phyloP scores from a whole-genome alignment of 768 basidiomycete genomes.

The Boletus rex-veris region DNA sequence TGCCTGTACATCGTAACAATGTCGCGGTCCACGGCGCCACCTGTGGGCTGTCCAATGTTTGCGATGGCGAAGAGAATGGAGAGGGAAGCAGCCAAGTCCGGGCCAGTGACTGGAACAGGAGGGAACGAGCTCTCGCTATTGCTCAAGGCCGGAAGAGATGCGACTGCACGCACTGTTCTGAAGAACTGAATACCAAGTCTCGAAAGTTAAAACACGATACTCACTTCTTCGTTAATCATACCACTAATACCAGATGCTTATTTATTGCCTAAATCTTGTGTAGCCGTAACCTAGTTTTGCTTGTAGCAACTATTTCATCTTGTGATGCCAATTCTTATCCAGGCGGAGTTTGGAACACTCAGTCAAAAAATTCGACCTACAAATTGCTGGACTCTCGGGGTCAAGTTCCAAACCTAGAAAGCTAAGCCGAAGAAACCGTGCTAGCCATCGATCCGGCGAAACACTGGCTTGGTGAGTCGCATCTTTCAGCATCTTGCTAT shows the following conservation, averaged over 20 bases:
- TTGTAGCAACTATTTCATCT: too few relatives aligned
- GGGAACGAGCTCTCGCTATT: conserved; percentile 80
- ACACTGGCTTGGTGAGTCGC: too few relatives aligned
- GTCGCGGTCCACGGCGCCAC: conserved; percentile 57
- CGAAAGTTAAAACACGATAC: background rate
- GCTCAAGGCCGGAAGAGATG: conserved; percentile 87
- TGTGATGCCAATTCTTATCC: too few relatives aligned
- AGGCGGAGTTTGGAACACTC: too few relatives aligned
- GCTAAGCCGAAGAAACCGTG: too few relatives aligned
- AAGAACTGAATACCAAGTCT: conserved; percentile 22
- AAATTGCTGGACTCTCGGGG: too few relatives aligned
- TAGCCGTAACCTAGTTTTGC: conserved; percentile 16
- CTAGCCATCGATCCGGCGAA: too few relatives aligned
- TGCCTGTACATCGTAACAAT: conserved; percentile 85
- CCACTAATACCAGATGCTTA: conserved; percentile 13
- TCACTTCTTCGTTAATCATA: conserved; percentile 12
- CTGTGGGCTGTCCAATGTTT: conserved; percentile 48
- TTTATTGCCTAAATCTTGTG: conserved; percentile 28
- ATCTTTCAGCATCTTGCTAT: too few relatives aligned
- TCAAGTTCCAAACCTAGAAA: too few relatives aligned
- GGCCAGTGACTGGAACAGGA: conserved; percentile 78
- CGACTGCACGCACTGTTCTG: conserved; percentile 65
- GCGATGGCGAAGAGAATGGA: conserved; percentile 53
- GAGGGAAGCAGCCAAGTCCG: conserved; percentile 39
- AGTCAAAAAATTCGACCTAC: too few relatives aligned